Base-by-base conservation (phyloP, 2,329 filamentous ascomycete species). In the Bimuria novae-zelandiae region DNA sequence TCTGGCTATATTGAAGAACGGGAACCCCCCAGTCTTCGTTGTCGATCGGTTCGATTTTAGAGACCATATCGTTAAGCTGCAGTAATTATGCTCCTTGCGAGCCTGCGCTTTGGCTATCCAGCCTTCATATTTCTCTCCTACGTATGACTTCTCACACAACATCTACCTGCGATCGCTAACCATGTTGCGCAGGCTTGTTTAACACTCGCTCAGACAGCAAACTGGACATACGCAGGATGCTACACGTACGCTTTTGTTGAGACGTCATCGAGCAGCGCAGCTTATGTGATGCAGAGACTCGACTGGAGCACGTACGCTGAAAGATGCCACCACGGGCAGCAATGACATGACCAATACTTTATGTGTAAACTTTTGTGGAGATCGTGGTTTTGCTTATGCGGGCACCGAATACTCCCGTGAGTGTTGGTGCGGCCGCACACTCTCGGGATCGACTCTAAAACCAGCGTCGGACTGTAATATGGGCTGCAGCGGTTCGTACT, bases 151-250 rank as follows among this genome's bases (percentile, higher is more conserved):
- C 22, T 21, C 21, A 11, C 19, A 19, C 47, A n/a, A 19, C 5
- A 14, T 16, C 32, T 17, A 39, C 14, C 27, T 17, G 16, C 22
- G 14, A 55, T 44, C 25, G 37, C 59, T 60, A 37, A 59, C 36
- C 12, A 39, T 52, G 30, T 4, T 19, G n/a, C 35, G 19, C 39
- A 63, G 60, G 35, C 40, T n/a, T 36, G 33, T 12, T 11, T 50
- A 30, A 49, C 47, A 35, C 39, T 54, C 19, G 42, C 43, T 19
- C 51, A 45, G 32, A 40, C 39, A 17, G 21, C 44, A 10, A 49
- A 54, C 29, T 72, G 69, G 69, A 46, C 35, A 4, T 70, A 61
- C 42, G 29, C 51, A 25, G 69, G 69, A 39, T 72, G 69, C 50
- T 71, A 65, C 52, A 62, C 58, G 52, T 69, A 68, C 30, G 61